Conservation (phyloP, 768 basidiomycete genomes). For the Tricholoma sp. region DNA sequence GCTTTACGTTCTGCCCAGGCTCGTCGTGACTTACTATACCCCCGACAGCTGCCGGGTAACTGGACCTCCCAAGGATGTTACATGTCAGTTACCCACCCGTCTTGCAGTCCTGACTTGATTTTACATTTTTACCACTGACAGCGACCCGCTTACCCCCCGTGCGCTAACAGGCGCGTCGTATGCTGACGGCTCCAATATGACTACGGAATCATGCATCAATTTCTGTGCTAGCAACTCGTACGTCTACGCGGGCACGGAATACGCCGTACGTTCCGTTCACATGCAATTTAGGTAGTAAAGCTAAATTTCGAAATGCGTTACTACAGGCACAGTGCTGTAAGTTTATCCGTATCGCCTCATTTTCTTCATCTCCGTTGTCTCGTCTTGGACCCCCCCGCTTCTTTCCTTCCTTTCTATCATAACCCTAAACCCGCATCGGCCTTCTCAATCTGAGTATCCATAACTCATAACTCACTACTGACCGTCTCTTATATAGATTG, state of each 20-base stretch:
- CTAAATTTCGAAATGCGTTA: conserved; percentile 8
- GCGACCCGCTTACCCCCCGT: conserved; percentile 54
- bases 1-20: conserved; percentile 19
- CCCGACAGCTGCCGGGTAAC: conserved; percentile 44
- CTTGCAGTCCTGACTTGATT: background rate
- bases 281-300: background rate
- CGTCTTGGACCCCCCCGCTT: conserved; percentile 1
- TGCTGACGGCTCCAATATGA: conserved; percentile 50
- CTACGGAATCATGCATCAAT: conserved; percentile 44
- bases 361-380: background rate
- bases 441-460: background rate
- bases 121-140: conserved; percentile 17
- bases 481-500: conserved; percentile 42
- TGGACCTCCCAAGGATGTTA: conserved; percentile 63
- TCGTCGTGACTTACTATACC: conserved; percentile 26
- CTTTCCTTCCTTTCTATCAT: background rate
- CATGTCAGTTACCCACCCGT: conserved; percentile 35
- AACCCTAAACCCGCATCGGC: conserved; percentile 1
- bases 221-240: conserved; percentile 45
- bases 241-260: conserved; percentile 70
- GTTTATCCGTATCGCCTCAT: conserved; percentile 10
- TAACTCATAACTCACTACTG: too few relatives aligned
- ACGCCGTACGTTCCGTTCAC: conserved; percentile 21
- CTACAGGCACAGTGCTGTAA: conserved; percentile 50
- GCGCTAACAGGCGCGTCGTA: conserved; percentile 49